phyloP scores from a whole-genome alignment of 768 basidiomycete species.

The Leucogyrophana mollusca region DNA sequence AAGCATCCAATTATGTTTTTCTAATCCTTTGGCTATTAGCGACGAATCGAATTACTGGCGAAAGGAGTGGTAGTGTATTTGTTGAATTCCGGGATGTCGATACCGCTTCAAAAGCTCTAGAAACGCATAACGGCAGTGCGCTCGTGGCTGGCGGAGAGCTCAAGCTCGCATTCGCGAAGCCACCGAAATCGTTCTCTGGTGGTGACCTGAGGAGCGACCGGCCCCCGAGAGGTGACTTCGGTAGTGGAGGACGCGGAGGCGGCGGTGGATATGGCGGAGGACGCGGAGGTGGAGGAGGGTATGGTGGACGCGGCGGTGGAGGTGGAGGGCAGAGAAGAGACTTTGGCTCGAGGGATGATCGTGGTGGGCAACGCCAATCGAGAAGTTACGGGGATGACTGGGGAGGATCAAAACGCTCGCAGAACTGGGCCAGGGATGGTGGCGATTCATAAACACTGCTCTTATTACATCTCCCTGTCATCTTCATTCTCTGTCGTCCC shows the following conservation, averaged over 20 bases:
- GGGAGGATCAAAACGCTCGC: background rate
- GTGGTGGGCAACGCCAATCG: background rate
- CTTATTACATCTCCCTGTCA: too few relatives aligned
- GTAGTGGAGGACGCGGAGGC: too few relatives aligned
- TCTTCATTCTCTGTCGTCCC: too few relatives aligned
- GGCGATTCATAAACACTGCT: too few relatives aligned
- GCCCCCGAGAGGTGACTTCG: too few relatives aligned
- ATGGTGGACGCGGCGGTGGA: background rate
- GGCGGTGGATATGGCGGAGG: too few relatives aligned
- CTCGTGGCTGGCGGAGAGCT: background rate
- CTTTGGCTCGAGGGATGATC: background rate
- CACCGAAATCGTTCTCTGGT: background rate
- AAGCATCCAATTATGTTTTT: background rate
- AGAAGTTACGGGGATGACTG: background rate
- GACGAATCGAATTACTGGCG: conserved; percentile 31
- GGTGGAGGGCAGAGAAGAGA: too few relatives aligned
- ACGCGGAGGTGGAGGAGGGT: too few relatives aligned
- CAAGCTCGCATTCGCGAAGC: background rate
- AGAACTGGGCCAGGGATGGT: background rate
- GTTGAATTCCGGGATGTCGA: conserved; percentile 49
- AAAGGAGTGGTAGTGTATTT: conserved; percentile 41
- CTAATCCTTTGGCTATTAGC: conserved; percentile 18
- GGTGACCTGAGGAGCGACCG: background rate
- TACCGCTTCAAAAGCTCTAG: conserved; percentile 48
- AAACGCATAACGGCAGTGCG: conserved; percentile 35